Conservation (phyloP, 257 asterid species). For the Solanum lignicaule region DNA sequence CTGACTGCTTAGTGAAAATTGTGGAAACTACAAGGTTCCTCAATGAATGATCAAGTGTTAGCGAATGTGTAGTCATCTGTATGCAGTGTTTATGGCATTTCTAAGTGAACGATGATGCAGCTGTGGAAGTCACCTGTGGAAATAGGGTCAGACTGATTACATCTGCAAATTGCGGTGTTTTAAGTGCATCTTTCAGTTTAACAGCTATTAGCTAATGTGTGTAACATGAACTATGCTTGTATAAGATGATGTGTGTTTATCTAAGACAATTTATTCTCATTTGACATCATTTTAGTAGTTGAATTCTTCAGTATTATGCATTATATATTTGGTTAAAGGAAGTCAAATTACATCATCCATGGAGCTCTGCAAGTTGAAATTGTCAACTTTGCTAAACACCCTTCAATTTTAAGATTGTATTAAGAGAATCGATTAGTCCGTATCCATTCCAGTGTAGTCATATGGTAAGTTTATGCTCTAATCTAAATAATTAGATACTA, state of each 20-base stretch:
- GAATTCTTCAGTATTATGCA: neutral
- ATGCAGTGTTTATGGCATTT: neutral
- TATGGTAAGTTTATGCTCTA: too few species aligned
- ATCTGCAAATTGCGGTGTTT: neutral
- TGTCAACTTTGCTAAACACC: neutral
- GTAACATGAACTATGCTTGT: neutral
- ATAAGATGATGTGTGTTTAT: neutral
- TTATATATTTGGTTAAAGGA: neutral
- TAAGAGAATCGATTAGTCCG: neutral
- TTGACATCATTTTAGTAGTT: neutral
- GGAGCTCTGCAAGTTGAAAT: neutral
- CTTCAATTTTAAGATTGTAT: neutral
- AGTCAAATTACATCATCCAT: neutral
- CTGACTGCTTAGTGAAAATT: conserved; percentile 47
- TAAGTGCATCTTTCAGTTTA: neutral
- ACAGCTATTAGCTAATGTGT: neutral
- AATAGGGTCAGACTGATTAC: neutral
- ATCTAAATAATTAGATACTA: too few species aligned
- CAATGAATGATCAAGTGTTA: conserved; percentile 46
- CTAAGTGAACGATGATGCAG: neutral
- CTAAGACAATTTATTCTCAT: neutral
- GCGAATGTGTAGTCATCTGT: conserved; percentile 4
- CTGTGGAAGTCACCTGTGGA: neutral
- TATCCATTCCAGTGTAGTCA: neutral
- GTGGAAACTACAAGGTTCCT: conserved; percentile 26